Evolutionary conservation across 164 flowering plant genomes (phyloP), one percentile per base, ranked within the genome.

Genomic region (Kingdonia uniflora): DNA sequence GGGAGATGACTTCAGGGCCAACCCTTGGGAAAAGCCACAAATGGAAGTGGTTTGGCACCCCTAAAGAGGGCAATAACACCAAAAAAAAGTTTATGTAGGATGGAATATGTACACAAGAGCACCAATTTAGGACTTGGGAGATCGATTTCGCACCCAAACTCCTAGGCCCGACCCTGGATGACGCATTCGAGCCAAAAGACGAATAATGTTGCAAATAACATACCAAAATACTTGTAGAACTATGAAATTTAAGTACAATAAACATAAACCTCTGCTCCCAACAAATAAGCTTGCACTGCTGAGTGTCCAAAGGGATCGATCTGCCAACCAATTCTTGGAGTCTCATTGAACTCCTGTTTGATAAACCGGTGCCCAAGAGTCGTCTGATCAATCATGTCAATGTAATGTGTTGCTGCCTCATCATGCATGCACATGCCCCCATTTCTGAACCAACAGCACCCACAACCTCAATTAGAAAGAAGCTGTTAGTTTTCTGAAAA

Each of bases 381-480:
- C 25, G 88, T 86, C 76, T 83, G 95, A 71, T 86, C 95, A 58
- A 86, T 81, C 74, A 86, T 55, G 63, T 86, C 95, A 53, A 86
- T 81, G 64, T 83, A 86, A 71, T 86, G 88, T 14, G 84, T 65
- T 15, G 84, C 66, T 48, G 91, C 95, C 71, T 86, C 95, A 38
- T 86, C 96, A 47, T 87, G 96, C 96, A 87, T 87, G 54, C 85
- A 77, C 85, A 77, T 76, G 12, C 84, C 96, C 16, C 96, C 96
- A 67, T 87, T 87, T 70, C 96, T 87, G 40, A 45, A 19, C 22
- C 33, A 19, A 14, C 35, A 52, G 1, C 20, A 17, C 22, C 11
- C 11, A 19, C 29, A 21, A 5, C 29, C 12, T 17, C 21, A 44
- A 44, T 13, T 13, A 14, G 19, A 17, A 44, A 1, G 20, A 44